phyloP scores from a whole-genome alignment of 2,329 filamentous ascomycete genomes.

The Curvularia sp. region DNA sequence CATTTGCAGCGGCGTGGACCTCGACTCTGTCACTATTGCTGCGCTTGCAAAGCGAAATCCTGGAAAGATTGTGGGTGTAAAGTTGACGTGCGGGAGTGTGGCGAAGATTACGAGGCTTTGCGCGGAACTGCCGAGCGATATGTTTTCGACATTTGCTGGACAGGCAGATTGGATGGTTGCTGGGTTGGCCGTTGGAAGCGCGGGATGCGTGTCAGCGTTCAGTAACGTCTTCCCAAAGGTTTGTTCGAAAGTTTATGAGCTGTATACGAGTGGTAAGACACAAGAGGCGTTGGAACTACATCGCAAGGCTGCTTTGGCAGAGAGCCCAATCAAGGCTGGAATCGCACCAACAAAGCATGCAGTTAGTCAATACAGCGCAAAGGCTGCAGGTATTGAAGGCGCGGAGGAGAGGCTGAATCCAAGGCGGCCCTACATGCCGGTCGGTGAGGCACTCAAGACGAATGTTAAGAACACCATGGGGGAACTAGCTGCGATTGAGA shows the following conservation, averaged over 20 bases:
- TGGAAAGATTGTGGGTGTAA: constrained; percentile 71
- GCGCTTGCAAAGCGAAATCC: constrained; percentile 61
- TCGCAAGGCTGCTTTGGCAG: constrained; percentile 68
- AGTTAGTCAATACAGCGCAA: constrained; percentile 66
- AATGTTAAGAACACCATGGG: constrained; percentile 36
- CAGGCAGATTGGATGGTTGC: constrained; percentile 74
- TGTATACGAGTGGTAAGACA: constrained; percentile 65
- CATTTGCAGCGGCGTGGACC: constrained; percentile 70
- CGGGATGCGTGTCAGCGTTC: constrained; percentile 65
- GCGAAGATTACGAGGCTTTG: constrained; percentile 73
- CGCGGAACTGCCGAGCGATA: constrained; percentile 57
- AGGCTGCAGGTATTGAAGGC: constrained; percentile 60
- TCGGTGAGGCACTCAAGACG: constrained; percentile 34
- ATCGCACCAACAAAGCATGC: constrained; percentile 75
- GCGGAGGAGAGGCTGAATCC: constrained; percentile 41
- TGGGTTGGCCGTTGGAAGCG: constrained; percentile 60
- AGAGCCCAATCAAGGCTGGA: constrained; percentile 70
- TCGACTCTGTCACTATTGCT: constrained; percentile 70
- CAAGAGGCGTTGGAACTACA: constrained; percentile 68
- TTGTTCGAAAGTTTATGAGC: constrained; percentile 64
- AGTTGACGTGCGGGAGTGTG: constrained; percentile 77
- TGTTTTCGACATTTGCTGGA: constrained; percentile 74
- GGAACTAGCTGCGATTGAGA: constrained; percentile 39
- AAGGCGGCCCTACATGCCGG: constrained; percentile 39
- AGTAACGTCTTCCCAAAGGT: constrained; percentile 65